These are phyloP conservation scores for Copromyces sp. DNA, from an alignment of 495 filamentous ascomycete species.

Conservation along the genomic window DNA sequence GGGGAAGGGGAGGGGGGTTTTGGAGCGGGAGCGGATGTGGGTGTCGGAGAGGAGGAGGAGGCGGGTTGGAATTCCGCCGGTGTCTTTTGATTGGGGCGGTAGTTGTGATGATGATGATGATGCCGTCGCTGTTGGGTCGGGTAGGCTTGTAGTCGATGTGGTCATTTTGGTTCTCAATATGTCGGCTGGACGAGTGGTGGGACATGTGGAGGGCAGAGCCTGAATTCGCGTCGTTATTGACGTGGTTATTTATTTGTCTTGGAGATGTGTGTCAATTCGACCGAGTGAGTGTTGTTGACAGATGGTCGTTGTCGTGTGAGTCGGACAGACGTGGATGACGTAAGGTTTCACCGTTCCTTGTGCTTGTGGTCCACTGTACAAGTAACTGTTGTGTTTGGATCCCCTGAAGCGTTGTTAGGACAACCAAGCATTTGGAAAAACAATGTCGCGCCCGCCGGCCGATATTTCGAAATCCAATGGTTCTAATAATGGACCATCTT, in stretches of 20 bases:
- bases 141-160: neutral
- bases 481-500: neutral
- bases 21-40: conserved; percentile 27
- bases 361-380: neutral
- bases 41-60: conserved; percentile 57
- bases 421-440: neutral
- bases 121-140: neutral
- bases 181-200: no score
- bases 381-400: neutral
- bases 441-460: fast-evolving
- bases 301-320: neutral
- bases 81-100: no score
- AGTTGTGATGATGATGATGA: no score
- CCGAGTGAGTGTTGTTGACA: neutral
- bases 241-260: neutral
- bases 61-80: conserved; percentile 14
- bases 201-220: no score
- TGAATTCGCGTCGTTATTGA: neutral
- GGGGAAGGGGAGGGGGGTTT: conserved; percentile 4
- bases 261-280: neutral
- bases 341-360: neutral
- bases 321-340: neutral
- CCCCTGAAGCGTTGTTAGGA: neutral
- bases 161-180: neutral
- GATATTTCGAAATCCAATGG: neutral